Conservation (phyloP, 169 alveolate species). For the Cryptosporidium bovis region DNA sequence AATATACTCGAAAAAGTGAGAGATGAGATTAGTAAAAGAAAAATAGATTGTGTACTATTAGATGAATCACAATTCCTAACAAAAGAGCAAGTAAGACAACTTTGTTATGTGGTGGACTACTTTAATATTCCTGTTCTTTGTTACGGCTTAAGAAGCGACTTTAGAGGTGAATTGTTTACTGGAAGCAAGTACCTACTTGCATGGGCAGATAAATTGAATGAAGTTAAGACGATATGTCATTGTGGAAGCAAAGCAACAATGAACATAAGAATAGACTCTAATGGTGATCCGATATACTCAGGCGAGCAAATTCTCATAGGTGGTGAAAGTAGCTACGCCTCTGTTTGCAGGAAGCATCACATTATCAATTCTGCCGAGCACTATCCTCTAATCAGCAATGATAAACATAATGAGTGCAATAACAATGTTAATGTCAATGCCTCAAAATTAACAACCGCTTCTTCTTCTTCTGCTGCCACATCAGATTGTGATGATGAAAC, state of each 20-base stretch:
- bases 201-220: slow-evolving; percentile 65
- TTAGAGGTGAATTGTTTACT: slow-evolving; percentile 33
- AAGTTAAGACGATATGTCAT: slow-evolving; percentile 61
- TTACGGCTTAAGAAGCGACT: slow-evolving; percentile 64
- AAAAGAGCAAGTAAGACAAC: slow-evolving; percentile 32
- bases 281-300: slow-evolving; percentile 2
- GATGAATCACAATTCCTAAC: slow-evolving; percentile 59
- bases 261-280: slow-evolving; percentile 20
- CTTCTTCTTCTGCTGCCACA: too few relatives aligned
- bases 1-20: slow-evolving; percentile 10
- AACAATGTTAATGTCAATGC: too few relatives aligned
- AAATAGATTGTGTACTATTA: slow-evolving; percentile 30
- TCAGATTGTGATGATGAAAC: too few relatives aligned
- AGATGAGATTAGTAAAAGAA: not conserved
- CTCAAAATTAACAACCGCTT: too few relatives aligned
- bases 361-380: slow-evolving; percentile 1
- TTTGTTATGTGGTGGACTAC: slow-evolving; percentile 42
- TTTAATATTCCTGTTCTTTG: slow-evolving; percentile 51
- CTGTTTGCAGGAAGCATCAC: slow-evolving; percentile 59
- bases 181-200: slow-evolving; percentile 69
- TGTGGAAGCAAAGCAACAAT: slow-evolving; percentile 65
- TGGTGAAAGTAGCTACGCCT: slow-evolving; percentile 10
- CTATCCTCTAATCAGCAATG: too few relatives aligned
- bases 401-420: too few relatives aligned
- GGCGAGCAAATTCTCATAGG: slow-evolving; percentile 72